Percentiles rank a stretch among this genome's conserved stretches.
Conservation (phyloP, 768 basidiomycete genomes). For the Rhizopogon rudus region DNA sequence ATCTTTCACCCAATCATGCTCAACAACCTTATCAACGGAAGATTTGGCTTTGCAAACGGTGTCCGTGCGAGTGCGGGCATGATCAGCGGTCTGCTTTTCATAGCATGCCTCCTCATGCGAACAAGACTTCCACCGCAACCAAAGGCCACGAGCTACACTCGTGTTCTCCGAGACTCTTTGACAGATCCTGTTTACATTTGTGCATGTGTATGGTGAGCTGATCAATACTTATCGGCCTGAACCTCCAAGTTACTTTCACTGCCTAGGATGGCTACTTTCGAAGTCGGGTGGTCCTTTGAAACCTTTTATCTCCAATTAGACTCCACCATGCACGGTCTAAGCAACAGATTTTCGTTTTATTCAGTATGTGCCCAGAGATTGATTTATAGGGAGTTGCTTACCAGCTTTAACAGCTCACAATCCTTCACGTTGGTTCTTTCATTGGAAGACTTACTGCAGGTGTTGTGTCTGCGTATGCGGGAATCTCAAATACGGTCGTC, state of each 20-base stretch:
- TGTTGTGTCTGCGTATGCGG: slow-evolving; percentile 34
- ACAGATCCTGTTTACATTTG: slow-evolving; percentile 18
- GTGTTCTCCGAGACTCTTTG: slow-evolving; percentile 20
- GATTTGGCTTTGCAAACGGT: slow-evolving; percentile 39
- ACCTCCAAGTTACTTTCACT: neutral
- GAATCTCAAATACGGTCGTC: slow-evolving; percentile 40
- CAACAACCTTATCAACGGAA: slow-evolving; percentile 38
- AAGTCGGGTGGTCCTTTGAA: slow-evolving; percentile 41
- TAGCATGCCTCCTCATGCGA: slow-evolving; percentile 34
- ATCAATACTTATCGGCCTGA: no score
- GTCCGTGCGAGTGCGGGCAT: slow-evolving; percentile 36
- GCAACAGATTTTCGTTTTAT: slow-evolving; percentile 46
- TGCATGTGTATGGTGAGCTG: slow-evolving; percentile 15
- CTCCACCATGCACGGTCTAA: slow-evolving; percentile 43
- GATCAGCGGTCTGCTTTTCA: slow-evolving; percentile 28
- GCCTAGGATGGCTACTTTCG: slow-evolving; percentile 15
- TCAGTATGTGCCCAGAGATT: slow-evolving; percentile 29
- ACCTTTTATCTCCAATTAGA: slow-evolving; percentile 57
- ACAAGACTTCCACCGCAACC: slow-evolving; percentile 32
- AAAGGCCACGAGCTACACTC: neutral
- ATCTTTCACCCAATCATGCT: slow-evolving; percentile 56
- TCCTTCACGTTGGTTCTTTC: slow-evolving; percentile 46
- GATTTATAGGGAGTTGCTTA: neutral
- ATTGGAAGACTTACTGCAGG: slow-evolving; percentile 43
- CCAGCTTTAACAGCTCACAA: slow-evolving; percentile 33